Evolutionary conservation across 345 rosid genomes (phyloP), one percentile per base, ranked within the genome.

Genomic region (Clausena lansium): DNA sequence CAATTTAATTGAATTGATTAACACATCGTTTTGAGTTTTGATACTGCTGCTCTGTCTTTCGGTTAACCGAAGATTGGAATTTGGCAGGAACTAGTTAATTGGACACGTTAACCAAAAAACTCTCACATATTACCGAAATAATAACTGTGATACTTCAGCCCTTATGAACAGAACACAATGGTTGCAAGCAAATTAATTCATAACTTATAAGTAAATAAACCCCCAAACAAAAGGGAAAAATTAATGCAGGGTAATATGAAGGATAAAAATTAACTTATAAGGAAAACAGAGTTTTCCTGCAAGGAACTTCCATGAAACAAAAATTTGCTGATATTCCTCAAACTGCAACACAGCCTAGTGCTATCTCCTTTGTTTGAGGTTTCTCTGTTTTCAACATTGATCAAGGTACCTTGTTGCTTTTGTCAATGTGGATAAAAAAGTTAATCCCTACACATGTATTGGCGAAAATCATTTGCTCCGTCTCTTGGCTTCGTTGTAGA

Each of bases 401-500:
- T 15, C 57, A 14, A 4, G 1, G 8, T 14, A 3, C 14, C 41
- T 24, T 20, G 62, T 66, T 30, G 67, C 22, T 57, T 71, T 28
- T 7, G 2, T 2, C 38, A 41, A 7, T 27, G 52, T 32, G 33
- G 50, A 45, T 11, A 14, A 45, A 45, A 45, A 39, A 55, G 50
- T 9, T 11, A 52, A 25, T 63, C 20, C 47, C 62, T 38, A 38
- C 3, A 19, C 1, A 33, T 17, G 24, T 20, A 9, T 3, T 3
- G 32, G 41, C 4, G 69, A 65, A 33, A 8, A 33, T 82, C 77
- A 86, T 63, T 82, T 70, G 30, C n/a, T 70, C 54, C 85, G 70
- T 67, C 83, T 85, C 83, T 85, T 87, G 77, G 87, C 88, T 78
- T 85, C 85, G 58, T 70, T 80, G 76, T 85, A 85, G 33, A 87